Evolutionary conservation across 768 basidiomycete genomes (phyloP).

Genomic region (Amanita polypyramis): DNA sequence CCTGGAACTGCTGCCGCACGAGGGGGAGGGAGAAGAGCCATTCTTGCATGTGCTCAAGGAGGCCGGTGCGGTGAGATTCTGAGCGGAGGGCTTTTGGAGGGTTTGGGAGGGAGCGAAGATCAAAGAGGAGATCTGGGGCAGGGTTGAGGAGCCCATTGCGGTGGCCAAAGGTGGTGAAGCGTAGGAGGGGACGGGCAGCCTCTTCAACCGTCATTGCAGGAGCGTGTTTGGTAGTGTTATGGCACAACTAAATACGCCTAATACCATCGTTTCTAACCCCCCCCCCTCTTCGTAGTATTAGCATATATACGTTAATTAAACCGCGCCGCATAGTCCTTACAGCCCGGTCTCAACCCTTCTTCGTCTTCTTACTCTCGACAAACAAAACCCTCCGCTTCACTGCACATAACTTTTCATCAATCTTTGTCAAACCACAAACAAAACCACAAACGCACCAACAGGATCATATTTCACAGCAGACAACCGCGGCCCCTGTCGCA

Average conservation of each 20-base stretch:
- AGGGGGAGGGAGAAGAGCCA: constrained; percentile 2
- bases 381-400: constrained; percentile 69
- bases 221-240: no score
- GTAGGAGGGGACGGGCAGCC: not conserved
- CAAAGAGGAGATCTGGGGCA: constrained; percentile 1
- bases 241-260: no score
- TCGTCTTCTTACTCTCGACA: constrained; percentile 69
- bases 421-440: not conserved
- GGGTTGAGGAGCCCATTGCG: not conserved
- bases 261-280: no score
- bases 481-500: constrained; percentile 66
- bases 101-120: constrained; percentile 4
- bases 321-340: no score
- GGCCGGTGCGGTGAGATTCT: not conserved
- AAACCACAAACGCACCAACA: constrained; percentile 40
- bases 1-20: not conserved
- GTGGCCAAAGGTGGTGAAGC: constrained; percentile 4
- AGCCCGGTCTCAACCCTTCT: constrained; percentile 43
- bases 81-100: constrained; percentile 4
- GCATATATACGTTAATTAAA: no score
- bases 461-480: constrained; percentile 93
- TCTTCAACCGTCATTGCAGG: not conserved
- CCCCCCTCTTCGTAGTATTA: no score
- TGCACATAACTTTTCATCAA: constrained; percentile 17
- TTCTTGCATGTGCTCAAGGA: constrained; percentile 1